These are phyloP conservation scores for Thalassiosira exigua DNA, from an alignment of 352 stramenopile genomes.

Conservation along the genomic window DNA sequence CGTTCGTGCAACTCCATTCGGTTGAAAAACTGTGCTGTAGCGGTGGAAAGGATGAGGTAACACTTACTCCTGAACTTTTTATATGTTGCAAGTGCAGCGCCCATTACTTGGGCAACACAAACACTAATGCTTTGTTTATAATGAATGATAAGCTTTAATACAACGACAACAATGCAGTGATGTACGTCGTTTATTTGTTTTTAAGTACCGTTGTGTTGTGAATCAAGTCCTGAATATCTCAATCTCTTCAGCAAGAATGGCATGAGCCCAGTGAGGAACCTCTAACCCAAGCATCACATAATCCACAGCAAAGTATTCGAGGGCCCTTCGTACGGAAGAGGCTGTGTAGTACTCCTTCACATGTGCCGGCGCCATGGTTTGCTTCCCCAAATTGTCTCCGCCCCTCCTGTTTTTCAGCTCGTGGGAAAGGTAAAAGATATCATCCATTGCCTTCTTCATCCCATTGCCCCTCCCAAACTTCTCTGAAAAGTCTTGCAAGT, in stretches of 20 bases:
- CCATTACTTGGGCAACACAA: no score
- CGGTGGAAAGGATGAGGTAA: no score
- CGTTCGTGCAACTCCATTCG: no score
- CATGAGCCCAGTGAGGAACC: slow-evolving; percentile 56
- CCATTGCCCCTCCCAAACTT: slow-evolving; percentile 3
- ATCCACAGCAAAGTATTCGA: slow-evolving; percentile 64
- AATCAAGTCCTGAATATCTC: no score
- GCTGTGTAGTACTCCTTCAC: slow-evolving; percentile 56
- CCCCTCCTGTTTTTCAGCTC: not conserved
- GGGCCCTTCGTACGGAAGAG: slow-evolving; percentile 44
- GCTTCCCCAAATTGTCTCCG: not conserved
- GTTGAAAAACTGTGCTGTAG: no score
- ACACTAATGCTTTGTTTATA: no score
- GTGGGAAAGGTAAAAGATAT: slow-evolving; percentile 13
- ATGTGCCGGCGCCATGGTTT: slow-evolving; percentile 7
- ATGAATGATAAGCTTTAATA: no score
- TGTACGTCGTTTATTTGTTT: no score
- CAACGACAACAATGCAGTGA: no score
- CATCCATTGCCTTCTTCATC: not conserved
- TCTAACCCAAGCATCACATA: slow-evolving; percentile 49
- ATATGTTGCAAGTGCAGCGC: no score
- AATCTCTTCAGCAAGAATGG: slow-evolving; percentile 46
- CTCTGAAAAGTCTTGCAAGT: slow-evolving; percentile 16
- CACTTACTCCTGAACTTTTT: no score
- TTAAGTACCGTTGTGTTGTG: no score